These are phyloP conservation scores for Penicilliopsis zonata DNA, from an alignment of 495 filamentous ascomycete genomes.

Conservation along the genomic window DNA sequence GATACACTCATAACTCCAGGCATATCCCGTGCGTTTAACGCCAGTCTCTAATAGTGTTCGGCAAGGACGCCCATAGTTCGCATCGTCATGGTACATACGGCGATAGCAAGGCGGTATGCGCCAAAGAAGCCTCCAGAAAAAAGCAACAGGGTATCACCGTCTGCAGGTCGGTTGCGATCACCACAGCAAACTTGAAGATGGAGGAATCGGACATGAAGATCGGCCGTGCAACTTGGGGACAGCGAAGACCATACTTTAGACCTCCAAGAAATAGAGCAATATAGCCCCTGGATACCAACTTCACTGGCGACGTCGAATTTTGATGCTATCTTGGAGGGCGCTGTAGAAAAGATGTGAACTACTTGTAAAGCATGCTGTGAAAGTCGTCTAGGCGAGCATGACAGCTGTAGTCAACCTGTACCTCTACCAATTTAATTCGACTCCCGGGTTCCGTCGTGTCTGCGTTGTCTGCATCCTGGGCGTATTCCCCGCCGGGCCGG, in stretches of 20 bases:
- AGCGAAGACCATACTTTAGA: slow-evolving; percentile 54
- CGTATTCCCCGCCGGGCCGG: no score
- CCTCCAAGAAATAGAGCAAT: slow-evolving; percentile 50
- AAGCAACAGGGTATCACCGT: slow-evolving; percentile 76
- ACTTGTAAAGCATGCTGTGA: slow-evolving; percentile 58
- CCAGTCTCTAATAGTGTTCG: slow-evolving; percentile 61
- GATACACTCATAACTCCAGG: slow-evolving; percentile 63
- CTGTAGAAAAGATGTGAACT: slow-evolving; percentile 46
- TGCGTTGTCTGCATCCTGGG: slow-evolving; percentile 37
- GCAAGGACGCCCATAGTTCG: slow-evolving; percentile 82
- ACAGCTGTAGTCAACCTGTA: slow-evolving; percentile 46
- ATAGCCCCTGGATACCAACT: slow-evolving; percentile 42
- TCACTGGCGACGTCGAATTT: slow-evolving; percentile 42
- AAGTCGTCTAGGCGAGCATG: slow-evolving; percentile 71
- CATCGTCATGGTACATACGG: slow-evolving; percentile 73
- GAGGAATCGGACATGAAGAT: slow-evolving; percentile 65
- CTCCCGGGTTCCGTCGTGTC: slow-evolving; percentile 42
- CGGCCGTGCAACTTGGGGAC: slow-evolving; percentile 50
- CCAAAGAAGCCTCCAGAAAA: slow-evolving; percentile 65
- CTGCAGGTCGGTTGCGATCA: slow-evolving; percentile 66
- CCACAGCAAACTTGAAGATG: slow-evolving; percentile 61
- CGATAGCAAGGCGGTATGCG: slow-evolving; percentile 45
- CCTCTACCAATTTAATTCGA: slow-evolving; percentile 44
- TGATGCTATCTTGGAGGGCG: slow-evolving; percentile 29
- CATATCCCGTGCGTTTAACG: slow-evolving; percentile 81